Conservation (phyloP, 2,329 filamentous ascomycete species). For the Spiromastix sp. region DNA sequence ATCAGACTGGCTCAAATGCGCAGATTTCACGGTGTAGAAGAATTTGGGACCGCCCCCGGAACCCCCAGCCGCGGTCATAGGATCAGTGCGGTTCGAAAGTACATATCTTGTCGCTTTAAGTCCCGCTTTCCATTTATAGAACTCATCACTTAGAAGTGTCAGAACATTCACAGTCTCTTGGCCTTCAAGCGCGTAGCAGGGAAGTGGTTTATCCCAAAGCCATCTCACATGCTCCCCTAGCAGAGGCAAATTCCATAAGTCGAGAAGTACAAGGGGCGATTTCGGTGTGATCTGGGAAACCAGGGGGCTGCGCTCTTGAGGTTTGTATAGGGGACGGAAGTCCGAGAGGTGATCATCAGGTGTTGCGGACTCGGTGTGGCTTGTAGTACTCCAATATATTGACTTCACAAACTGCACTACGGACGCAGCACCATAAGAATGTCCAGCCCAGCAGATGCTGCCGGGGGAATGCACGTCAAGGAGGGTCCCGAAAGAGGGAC, state of each 20-base stretch:
- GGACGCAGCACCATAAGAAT: constrained; percentile 71
- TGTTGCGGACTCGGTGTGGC: constrained; percentile 26
- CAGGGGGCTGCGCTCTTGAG: constrained; percentile 46
- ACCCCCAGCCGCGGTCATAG: not conserved
- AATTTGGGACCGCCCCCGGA: constrained; percentile 44
- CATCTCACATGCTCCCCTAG: constrained; percentile 51
- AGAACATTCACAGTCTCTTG: constrained; percentile 45
- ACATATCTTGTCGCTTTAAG: constrained; percentile 57
- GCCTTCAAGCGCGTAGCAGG: constrained; percentile 44
- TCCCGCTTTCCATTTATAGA: constrained; percentile 68
- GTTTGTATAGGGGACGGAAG: constrained; percentile 51
- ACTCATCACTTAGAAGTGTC: constrained; percentile 64
- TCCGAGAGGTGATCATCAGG: constrained; percentile 23
- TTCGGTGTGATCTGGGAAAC: constrained; percentile 56
- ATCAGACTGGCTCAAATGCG: constrained; percentile 73
- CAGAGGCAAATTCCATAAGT: constrained; percentile 72
- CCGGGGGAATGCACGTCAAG: constrained; percentile 63
- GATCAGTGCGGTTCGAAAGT: constrained; percentile 46
- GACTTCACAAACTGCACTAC: constrained; percentile 69
- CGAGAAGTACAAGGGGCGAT: constrained; percentile 59
- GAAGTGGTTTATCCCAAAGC: constrained; percentile 63
- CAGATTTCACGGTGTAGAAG: constrained; percentile 64
- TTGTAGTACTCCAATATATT: constrained; percentile 53
- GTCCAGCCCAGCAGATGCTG: constrained; percentile 63
- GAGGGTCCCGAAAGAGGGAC: constrained; percentile 40